phyloP scores from a whole-genome alignment of 176 grass and related monocot species.

The Musa itinerans region DNA sequence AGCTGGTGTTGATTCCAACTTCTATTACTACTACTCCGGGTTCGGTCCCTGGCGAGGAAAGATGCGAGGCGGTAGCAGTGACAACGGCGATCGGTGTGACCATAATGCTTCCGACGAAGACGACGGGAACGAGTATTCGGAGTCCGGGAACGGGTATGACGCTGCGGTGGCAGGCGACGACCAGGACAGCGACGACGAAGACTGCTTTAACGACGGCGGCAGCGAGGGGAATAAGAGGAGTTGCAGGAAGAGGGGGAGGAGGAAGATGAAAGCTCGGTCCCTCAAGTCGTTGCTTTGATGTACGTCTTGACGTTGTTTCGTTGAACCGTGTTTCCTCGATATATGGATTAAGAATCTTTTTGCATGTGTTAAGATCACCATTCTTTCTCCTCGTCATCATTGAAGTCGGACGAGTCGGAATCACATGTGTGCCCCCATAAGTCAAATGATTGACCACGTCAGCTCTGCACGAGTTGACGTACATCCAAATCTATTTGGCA shows the following conservation, averaged over 20 bases:
- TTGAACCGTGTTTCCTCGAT: neutral
- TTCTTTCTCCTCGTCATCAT: too few relatives aligned
- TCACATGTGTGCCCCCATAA: too few relatives aligned
- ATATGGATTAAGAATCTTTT: neutral
- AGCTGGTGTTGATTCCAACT: neutral
- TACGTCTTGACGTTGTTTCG: neutral
- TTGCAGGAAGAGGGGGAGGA: neutral
- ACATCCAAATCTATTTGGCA: too few relatives aligned
- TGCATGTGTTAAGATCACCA: neutral
- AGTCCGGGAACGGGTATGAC: neutral
- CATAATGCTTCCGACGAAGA: neutral
- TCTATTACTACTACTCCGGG: conserved; percentile 13
- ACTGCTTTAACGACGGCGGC: neutral
- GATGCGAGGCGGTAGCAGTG: neutral
- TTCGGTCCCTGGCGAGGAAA: conserved; percentile 12
- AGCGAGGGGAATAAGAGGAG: neutral
- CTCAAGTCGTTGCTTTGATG: conserved; percentile 3
- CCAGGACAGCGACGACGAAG: neutral
- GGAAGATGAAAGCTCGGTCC: neutral
- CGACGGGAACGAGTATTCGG: neutral
- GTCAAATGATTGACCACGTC: too few relatives aligned
- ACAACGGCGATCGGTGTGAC: neutral
- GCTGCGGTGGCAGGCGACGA: neutral
- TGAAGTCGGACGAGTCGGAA: too few relatives aligned
- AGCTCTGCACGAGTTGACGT: too few relatives aligned